Conservation (phyloP, 257 asterid genomes). For the Scutellaria baicalensis region DNA sequence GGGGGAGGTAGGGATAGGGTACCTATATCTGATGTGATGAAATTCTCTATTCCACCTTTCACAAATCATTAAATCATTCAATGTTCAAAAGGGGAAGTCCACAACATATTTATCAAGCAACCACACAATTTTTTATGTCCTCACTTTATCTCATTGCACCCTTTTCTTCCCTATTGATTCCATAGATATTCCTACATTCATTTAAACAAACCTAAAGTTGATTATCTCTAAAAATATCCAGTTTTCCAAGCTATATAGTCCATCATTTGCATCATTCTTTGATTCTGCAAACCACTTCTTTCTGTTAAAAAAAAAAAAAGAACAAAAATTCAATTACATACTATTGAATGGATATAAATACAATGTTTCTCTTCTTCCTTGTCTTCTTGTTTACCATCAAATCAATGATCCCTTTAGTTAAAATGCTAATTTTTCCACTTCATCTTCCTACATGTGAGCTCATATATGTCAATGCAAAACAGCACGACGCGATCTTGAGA, state of each 20-base stretch:
- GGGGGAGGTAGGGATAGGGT: background rate
- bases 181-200: background rate
- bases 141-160: background rate
- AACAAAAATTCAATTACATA: background rate
- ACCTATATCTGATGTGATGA: background rate
- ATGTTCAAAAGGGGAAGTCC: background rate
- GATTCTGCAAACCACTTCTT: background rate
- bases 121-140: background rate
- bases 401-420: background rate
- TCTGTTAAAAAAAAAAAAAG: background rate
- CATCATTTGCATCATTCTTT: background rate
- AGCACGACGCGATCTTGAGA: constrained; percentile 4
- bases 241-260: no score
- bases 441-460: background rate
- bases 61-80: background rate
- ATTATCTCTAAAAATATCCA: background rate
- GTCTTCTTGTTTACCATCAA: background rate
- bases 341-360: background rate
- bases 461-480: constrained; percentile 13
- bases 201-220: background rate
- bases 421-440: background rate
- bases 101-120: background rate
- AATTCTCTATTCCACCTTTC: background rate
- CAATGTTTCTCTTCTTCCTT: background rate
- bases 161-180: background rate